Evolutionary conservation across 371 early-diverging fungal genomes (phyloP).

Genomic region (Lichtheimia ramosa): DNA sequence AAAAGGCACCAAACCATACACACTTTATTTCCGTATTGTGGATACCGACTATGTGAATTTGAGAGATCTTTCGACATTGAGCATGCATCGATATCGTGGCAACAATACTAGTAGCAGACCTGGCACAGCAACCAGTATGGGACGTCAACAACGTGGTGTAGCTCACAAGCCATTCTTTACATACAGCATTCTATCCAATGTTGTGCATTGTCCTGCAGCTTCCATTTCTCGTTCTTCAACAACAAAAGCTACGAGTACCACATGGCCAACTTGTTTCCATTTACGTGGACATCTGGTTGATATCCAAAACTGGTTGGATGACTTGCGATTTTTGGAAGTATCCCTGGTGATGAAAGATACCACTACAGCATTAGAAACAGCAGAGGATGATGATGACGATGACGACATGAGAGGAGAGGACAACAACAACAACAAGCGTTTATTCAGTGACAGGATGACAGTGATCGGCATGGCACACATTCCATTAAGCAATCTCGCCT

Average conservation of each 20-base stretch:
- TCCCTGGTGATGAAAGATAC: slow-evolving; percentile 14
- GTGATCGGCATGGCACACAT: slow-evolving; percentile 27
- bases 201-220: slow-evolving; percentile 31
- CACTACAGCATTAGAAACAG: no score
- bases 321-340: slow-evolving; percentile 17
- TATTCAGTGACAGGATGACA: slow-evolving; percentile 24
- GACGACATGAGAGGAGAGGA: slow-evolving; percentile 17
- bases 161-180: slow-evolving; percentile 31
- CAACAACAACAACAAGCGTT: slow-evolving; percentile 1
- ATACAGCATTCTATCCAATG: slow-evolving; percentile 32
- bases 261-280: slow-evolving; percentile 29
- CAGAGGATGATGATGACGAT: no score
- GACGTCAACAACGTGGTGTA: slow-evolving; percentile 11
- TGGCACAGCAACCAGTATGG: no score
- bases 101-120: no score
- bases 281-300: slow-evolving; percentile 38
- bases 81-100: not conserved
- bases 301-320: slow-evolving; percentile 41
- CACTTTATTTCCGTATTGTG: slow-evolving; percentile 46
- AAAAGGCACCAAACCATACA: not conserved
- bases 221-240: slow-evolving; percentile 17
- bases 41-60: slow-evolving; percentile 44
- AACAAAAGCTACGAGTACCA: not conserved
- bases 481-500: slow-evolving; percentile 26
- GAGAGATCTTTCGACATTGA: slow-evolving; percentile 17